These are phyloP conservation scores for Echinosophora koreensis DNA, from an alignment of 306 rosid genomes.

Conservation along the genomic window DNA sequence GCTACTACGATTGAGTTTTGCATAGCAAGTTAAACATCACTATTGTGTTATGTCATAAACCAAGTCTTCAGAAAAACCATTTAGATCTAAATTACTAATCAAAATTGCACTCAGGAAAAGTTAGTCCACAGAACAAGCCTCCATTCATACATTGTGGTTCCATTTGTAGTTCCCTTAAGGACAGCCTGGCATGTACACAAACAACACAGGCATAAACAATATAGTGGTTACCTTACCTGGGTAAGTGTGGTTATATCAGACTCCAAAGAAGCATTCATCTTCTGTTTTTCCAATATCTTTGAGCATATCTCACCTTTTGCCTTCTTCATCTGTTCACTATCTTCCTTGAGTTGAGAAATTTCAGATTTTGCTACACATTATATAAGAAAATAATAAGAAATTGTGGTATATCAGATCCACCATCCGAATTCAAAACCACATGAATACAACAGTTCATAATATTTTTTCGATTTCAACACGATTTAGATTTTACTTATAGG, in stretches of 20 bases:
- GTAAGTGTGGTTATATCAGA: conserved; percentile 65
- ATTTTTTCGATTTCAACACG: neutral
- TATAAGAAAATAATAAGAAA: conserved; percentile 15
- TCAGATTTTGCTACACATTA: conserved; percentile 67
- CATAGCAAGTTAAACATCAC: neutral
- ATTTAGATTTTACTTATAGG: neutral
- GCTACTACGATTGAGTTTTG: conserved; percentile 17
- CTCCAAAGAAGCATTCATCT: conserved; percentile 64
- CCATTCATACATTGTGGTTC: neutral
- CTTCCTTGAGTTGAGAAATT: conserved; percentile 56
- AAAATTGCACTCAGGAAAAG: too few relatives aligned
- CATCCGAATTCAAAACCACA: neutral
- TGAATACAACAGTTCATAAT: neutral
- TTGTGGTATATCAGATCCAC: neutral
- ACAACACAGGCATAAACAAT: neutral
- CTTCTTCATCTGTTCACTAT: conserved; percentile 59
- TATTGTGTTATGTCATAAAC: too few relatives aligned
- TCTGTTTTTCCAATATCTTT: conserved; percentile 72
- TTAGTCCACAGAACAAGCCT: neutral
- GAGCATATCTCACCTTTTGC: conserved; percentile 79
- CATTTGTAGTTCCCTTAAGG: neutral
- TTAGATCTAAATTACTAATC: neutral
- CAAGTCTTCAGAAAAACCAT: neutral
- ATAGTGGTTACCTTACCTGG: conserved; percentile 59
- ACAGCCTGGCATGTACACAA: neutral